Percentiles rank a stretch among this genome's conserved stretches.
These are phyloP conservation scores for Ploettnerulaceae sp. DNA, from an alignment of 2,329 filamentous ascomycete genomes.

Conservation along the genomic window DNA sequence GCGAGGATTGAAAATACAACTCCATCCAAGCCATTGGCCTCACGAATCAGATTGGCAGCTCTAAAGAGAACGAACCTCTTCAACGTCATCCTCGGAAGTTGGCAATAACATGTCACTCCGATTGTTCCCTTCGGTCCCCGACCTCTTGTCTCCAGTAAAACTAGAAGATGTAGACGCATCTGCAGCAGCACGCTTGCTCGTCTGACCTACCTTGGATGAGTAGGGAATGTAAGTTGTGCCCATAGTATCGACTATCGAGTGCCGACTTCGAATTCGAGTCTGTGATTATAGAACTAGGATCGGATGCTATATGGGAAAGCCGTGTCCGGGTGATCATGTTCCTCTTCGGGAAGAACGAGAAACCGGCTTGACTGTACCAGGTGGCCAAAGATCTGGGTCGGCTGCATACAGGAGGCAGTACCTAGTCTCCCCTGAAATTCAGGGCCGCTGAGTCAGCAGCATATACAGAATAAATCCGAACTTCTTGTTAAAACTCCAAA, in stretches of 20 bases:
- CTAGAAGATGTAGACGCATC: neutral
- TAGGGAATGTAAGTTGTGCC: neutral
- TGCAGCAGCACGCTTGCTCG: neutral
- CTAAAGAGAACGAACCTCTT: neutral
- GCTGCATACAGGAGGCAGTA: too few species aligned
- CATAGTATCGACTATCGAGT: neutral
- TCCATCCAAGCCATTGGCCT: constrained; percentile 3
- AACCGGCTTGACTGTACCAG: too few species aligned
- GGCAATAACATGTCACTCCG: neutral
- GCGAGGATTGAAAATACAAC: constrained; percentile 8
- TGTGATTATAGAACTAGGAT: neutral
- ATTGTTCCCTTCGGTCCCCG: neutral
- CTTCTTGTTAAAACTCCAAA: neutral
- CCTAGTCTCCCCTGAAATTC: too few species aligned
- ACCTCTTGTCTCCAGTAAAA: neutral
- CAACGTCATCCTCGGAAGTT: neutral
- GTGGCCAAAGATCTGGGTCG: too few species aligned
- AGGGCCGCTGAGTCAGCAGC: too few species aligned
- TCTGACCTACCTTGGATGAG: neutral
- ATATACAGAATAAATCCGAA: too few species aligned
- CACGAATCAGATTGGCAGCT: constrained; percentile 10
- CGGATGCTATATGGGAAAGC: neutral
- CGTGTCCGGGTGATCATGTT: neutral
- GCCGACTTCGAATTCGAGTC: neutral
- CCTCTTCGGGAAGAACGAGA: neutral